Base-by-base conservation (phyloP, 441 rosid species). In the Sinapis alba region DNA sequence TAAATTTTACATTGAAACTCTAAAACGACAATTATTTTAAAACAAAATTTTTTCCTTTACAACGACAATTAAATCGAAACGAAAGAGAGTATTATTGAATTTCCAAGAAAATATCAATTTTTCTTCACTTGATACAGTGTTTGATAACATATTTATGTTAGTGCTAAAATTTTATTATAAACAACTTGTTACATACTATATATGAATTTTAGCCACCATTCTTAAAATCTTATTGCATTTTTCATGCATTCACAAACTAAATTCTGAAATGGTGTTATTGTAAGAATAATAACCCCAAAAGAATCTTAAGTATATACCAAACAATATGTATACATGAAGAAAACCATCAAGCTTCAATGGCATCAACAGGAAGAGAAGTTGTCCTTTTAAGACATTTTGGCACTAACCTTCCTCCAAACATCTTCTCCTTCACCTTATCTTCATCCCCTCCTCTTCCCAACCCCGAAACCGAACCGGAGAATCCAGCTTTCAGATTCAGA, bases 281-380 rank as follows among this genome's bases (percentile, higher is more conserved):
- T 41, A 41, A 7, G 11, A 56, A 63, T 15, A 56, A 54, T 15
- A 54, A 28, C 71, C 70, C 54, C 71, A 64, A 76, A 77, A 45
- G 61, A 70, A 62, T 56, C 58, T 26, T 24, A 50, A 34, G 68
- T 61, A 69, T 67, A 68, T 36, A 15, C 57, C 62, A 71, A 71
- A 71, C 62, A 53, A 77, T 72, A 78, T 79, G 82, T 78, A 63
- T 62, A 64, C 30, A 71, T 56, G 32, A 68, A 19, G 56, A 64
- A 64, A 77, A 50, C 15, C 21, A 63, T 83, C 84, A 86, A 80
- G 85, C 69, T 78, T 86, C 86, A 81, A 85, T 85, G 58, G 96
- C 87, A 79, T 89, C 94, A 59, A 88, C 91, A 1, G 90, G 96
- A 5, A 90, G 87, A 62, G 98, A 90, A 65, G 85, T 79, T 38